These are phyloP conservation scores for Rhodomyrtus tomentosa DNA, from an alignment of 345 rosid genomes.

Conservation along the genomic window DNA sequence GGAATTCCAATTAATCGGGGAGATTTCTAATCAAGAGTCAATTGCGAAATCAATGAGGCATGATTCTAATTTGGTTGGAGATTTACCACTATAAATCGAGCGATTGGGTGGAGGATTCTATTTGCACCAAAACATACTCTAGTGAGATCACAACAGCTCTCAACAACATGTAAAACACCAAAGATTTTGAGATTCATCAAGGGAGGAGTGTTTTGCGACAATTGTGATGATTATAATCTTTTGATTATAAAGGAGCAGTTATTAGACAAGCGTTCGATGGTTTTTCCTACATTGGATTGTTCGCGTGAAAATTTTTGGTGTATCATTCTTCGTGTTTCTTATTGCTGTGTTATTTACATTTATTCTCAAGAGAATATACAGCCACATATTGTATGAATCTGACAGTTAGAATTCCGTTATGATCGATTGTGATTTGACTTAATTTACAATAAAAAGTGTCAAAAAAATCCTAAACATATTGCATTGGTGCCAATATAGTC, in stretches of 20 bases:
- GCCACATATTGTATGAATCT: no score
- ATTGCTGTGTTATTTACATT: no score
- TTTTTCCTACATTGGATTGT: background rate
- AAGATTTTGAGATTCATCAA: background rate
- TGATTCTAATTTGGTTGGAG: background rate
- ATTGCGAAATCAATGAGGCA: background rate
- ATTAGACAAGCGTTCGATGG: accelerated
- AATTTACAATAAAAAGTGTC: background rate
- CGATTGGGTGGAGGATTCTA: background rate
- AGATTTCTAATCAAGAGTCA: no score
- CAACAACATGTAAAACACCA: accelerated
- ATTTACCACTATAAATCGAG: background rate
- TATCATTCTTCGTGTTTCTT: background rate
- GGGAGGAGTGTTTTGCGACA: background rate
- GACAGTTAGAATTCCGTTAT: no score
- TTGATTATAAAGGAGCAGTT: background rate
- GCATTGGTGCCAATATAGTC: no score
- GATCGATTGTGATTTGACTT: background rate
- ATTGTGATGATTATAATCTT: background rate
- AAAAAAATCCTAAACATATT: no score
- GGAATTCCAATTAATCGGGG: no score
- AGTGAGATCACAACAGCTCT: background rate
- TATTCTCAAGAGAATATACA: background rate
- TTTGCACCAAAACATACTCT: background rate
- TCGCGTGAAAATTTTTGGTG: no score